Evolutionary conservation across 2,329 filamentous ascomycete species (phyloP), one percentile per base, ranked within the genome.

Genomic region (Paecilomyces dactylethromorphus): DNA sequence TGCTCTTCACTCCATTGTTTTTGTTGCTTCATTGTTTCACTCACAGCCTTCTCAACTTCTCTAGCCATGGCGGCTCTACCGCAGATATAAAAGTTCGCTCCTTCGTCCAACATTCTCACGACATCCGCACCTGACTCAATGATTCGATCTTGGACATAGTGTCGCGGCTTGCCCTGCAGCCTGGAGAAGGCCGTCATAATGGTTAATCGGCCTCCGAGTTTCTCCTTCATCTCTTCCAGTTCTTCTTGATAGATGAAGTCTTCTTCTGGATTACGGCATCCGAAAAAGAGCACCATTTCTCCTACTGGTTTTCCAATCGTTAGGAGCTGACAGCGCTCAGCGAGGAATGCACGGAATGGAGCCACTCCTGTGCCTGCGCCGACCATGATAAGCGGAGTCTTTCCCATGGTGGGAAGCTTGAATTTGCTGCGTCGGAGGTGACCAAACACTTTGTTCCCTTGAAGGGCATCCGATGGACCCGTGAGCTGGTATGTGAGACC

Each of bases 361-460:
- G 80, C 80, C 15, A 82, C 67, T 3, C 81, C 81, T 0, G 80
- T 82, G 0, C 82, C 82, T 0, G 81, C 73, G 3, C 73, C 79
- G 8, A 84, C 71, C 78, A 84, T 81, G 55, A 85, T 72, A 10
- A 86, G 67, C 0, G 82, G 82, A 0, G 71, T 76, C 35, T 65
- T 66, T 32, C 67, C 60, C 0, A 64, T 61, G 7, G 71, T 59
- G 1, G 93, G 92, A 12, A 97, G 85, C 80, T 96, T 96, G 84
- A 97, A 97, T 79, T 96, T 96, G 65, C 92, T 96, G 76, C 95
- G 91, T 63, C 92, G 90, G 59, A 97, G 87, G 71, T 97, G 92
- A 3, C 96, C 90, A 10, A 92, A 92, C 13, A 96, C 86, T 70
- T 93, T 91, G 55, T 94, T 86, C 59, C 91, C 91, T 66, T 94